Base-by-base conservation (phyloP, 768 basidiomycete genomes). In the Mycena galopus region DNA sequence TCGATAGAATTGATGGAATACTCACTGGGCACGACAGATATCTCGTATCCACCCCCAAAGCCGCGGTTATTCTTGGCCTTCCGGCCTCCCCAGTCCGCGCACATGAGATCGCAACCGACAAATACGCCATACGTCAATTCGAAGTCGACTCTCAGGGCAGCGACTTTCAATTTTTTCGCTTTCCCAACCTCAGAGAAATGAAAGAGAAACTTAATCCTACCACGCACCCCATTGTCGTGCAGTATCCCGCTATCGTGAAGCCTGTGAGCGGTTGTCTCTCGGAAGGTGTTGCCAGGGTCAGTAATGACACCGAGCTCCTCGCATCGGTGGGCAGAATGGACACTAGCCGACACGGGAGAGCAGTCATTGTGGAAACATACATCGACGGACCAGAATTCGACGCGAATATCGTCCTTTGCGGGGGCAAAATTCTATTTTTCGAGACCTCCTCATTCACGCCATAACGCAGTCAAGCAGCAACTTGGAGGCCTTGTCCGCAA, bases 401-500 rank as follows among this genome's bases (percentile, higher is more conserved):
- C 51, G 70, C 70, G 14, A 71, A 71, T 21, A 71, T 71, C 9
- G 33, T 71, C 32, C 58, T 71, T 0, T 71, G 70, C 29, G 50
- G 66, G n/a, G 70, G 65, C 7, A 59, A 66, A n/a, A 66, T 71
- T 5, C 9, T 72, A 1, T 72, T 72, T 50, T 67, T 72, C 59
- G 71, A 72, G 33, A 72, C 71, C 2, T 72, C 71, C n/a, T 65
- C 66, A 30, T 72, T 72, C 60, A 72, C 71, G 42, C 71, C 71
- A 1, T 72, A 9, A 44, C 25, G 27, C 65, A 72, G 16, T 56
- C 60, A 10, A 55, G 51, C 5, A 72, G 53, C 17, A 72, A 72
- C 3, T 4, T 6, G 33, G 61, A 42, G 37, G 50, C 29, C 25
- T 17, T 62, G n/a, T n/a, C n/a, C n/a, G n/a, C n/a, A n/a, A n/a